Base-by-base conservation (phyloP, 2,329 filamentous ascomycete species). In the Paracoccidioides brasiliensis region DNA sequence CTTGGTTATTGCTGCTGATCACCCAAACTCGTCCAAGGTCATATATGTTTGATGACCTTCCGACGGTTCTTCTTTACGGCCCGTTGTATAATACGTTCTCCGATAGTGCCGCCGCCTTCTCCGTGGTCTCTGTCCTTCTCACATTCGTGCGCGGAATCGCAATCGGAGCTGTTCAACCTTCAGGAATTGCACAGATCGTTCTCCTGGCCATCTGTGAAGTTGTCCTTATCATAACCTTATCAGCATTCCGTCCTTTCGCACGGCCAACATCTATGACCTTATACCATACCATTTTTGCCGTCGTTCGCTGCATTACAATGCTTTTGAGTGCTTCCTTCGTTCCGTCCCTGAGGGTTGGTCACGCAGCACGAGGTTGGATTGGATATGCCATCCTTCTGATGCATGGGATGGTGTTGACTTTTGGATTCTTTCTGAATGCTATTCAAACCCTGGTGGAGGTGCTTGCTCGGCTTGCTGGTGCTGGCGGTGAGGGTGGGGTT, bases 51-150 rank as follows among this genome's bases (percentile, higher is more conserved):
- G 93, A 98, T 70, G 90, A 97, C 65, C 77, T 98, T 51, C 83
- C 89, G 5, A 96, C 89, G 0, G 83, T 97, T 7, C 77, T 98
- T 2, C 79, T 89, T 0, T 97, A 95, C 64, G 93, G 93, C 0
- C 89, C 93, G 4, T 76, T 98, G 6, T 98, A 98, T 72, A 98
- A 98, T 72, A 98, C 93, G 0, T 97, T 95, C 69, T 93, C 88
- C 30, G 93, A 98, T 68, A 87, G 91, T 67, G 89, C 90, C 0
- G 88, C 91, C 6, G 84, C 88, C 0, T 98, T 95, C 69, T 90
- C 91, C 5, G 78, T 95, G 44, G 83, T 96, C 22, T 90, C 91
- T 0, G 82, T 95, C 14, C 75, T 94, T 38, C 76, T 97, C 57
- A 95, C 86, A 4, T 83, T 95, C 66, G 75, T 95, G 57, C 85